A percentile compares a stretch with the other conserved stretches of the same genome.
These are phyloP conservation scores for Wickerhamomyces mucosus DNA, from an alignment of 805 yeast species.

Conservation along the genomic window DNA sequence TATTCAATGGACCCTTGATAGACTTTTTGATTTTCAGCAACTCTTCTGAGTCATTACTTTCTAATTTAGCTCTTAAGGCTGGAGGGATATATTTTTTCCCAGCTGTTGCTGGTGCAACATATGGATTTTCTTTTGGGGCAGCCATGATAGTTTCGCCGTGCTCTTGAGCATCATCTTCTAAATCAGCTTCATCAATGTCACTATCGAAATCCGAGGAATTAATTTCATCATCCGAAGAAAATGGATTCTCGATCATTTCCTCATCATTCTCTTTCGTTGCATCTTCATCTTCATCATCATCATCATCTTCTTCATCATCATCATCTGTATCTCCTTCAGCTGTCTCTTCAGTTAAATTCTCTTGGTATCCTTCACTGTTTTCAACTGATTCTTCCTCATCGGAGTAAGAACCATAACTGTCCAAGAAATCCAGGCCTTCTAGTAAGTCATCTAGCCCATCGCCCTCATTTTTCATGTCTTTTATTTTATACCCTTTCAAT, in stretches of 20 bases:
- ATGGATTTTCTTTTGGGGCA: constrained; percentile 58
- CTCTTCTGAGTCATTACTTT: constrained; percentile 34
- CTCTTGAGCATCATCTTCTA: constrained; percentile 22
- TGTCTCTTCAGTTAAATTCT: constrained; percentile 18
- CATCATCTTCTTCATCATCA: constrained; percentile 16
- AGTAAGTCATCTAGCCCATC: constrained; percentile 77
- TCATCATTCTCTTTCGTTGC: constrained; percentile 19
- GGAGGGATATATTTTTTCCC: constrained; percentile 79
- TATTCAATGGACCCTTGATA: constrained; percentile 78
- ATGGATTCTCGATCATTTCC: constrained; percentile 22
- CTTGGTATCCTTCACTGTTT: too few species aligned
- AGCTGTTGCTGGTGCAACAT: constrained; percentile 46
- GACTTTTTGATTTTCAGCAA: constrained; percentile 42
- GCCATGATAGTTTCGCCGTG: constrained; percentile 22
- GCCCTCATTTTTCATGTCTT: constrained; percentile 45
- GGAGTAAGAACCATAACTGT: constrained; percentile 24
- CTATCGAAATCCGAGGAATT: constrained; percentile 35
- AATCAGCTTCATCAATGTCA: constrained; percentile 28
- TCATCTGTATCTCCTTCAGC: constrained; percentile 16
- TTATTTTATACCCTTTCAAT: constrained; percentile 43
- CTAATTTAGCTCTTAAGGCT: constrained; percentile 52
- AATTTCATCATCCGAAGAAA: constrained; percentile 32
- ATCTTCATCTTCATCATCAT: constrained; percentile 19
- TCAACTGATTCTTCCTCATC: constrained; percentile 18
- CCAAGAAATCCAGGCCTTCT: constrained; percentile 49